Percentiles rank a stretch among this genome's conserved stretches.
These are phyloP conservation scores for Hypoxylon rubiginosum DNA, from an alignment of 2,329 filamentous ascomycete genomes.

Conservation along the genomic window DNA sequence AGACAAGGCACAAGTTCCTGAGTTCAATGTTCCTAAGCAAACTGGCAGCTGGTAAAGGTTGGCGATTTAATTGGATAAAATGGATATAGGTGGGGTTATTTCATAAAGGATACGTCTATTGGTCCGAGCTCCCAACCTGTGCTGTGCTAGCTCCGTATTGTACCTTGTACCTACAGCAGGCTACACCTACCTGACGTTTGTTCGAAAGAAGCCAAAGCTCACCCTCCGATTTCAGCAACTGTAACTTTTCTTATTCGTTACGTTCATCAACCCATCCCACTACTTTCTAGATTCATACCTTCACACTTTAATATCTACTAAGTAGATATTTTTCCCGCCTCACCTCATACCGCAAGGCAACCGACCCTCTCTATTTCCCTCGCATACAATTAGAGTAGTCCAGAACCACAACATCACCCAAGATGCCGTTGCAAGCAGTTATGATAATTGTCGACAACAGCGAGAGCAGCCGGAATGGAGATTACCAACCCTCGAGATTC, in stretches of 20 bases:
- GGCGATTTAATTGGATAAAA: slow-evolving; percentile 19
- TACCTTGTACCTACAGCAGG: slow-evolving; percentile 35
- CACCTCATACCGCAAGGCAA: neutral
- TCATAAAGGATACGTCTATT: slow-evolving; percentile 9
- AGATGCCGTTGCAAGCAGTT: slow-evolving; percentile 98
- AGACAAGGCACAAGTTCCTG: slow-evolving; percentile 16
- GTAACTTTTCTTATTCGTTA: slow-evolving; percentile 4
- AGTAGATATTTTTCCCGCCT: slow-evolving; percentile 10
- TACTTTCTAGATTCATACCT: slow-evolving; percentile 5
- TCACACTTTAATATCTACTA: neutral
- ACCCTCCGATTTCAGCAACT: slow-evolving; percentile 2
- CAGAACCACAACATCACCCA: slow-evolving; percentile 61
- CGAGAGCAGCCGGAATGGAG: slow-evolving; percentile 97
- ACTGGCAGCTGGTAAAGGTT: neutral
- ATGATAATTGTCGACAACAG: slow-evolving; percentile 99
- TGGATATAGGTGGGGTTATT: slow-evolving; percentile 4
- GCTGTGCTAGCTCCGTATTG: slow-evolving; percentile 3
- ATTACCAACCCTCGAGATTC: slow-evolving; percentile 91
- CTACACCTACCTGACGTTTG: slow-evolving; percentile 50
- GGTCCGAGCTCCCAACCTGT: slow-evolving; percentile 21
- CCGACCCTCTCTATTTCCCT: slow-evolving; percentile 7
- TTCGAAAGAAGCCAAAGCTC: slow-evolving; percentile 33
- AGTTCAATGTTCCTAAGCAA: too few species aligned
- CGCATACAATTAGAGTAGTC: slow-evolving; percentile 31
- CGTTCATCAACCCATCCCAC: slow-evolving; percentile 18